These are phyloP conservation scores for Schwanniomyces polymorphus DNA, from an alignment of 805 yeast species.

Conservation along the genomic window DNA sequence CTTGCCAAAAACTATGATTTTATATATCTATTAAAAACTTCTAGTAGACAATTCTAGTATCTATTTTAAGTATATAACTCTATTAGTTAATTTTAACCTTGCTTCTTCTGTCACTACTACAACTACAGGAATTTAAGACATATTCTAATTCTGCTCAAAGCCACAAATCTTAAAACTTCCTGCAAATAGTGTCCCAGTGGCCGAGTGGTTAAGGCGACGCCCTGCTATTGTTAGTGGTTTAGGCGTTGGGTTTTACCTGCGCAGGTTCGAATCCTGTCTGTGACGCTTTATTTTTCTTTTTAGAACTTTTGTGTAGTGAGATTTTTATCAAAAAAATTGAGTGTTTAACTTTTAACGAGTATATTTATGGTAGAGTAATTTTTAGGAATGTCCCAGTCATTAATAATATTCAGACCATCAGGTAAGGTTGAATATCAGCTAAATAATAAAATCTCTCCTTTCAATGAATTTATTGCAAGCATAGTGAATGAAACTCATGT, in stretches of 20 bases:
- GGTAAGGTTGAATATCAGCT: constrained; percentile 37
- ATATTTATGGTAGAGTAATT: not conserved
- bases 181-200: constrained; percentile 56
- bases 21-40: too few species aligned
- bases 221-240: constrained; percentile 60
- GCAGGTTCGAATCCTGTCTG: constrained; percentile 99
- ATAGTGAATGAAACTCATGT: constrained; percentile 35
- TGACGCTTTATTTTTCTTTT: constrained; percentile 67
- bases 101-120: too few species aligned
- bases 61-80: too few species aligned
- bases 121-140: too few species aligned
- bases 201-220: constrained; percentile 95
- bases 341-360: not conserved
- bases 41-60: too few species aligned
- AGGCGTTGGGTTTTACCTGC: constrained; percentile 55
- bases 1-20: too few species aligned
- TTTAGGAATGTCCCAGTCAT: constrained; percentile 37
- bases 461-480: constrained; percentile 36
- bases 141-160: too few species aligned
- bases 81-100: too few species aligned
- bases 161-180: not conserved
- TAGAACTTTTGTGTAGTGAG: not conserved
- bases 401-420: constrained; percentile 34
- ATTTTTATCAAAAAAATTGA: not conserved
- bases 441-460: constrained; percentile 35